Evolutionary conservation across 345 rosid species (phyloP).

Genomic region (Microthlaspi erraticum): DNA sequence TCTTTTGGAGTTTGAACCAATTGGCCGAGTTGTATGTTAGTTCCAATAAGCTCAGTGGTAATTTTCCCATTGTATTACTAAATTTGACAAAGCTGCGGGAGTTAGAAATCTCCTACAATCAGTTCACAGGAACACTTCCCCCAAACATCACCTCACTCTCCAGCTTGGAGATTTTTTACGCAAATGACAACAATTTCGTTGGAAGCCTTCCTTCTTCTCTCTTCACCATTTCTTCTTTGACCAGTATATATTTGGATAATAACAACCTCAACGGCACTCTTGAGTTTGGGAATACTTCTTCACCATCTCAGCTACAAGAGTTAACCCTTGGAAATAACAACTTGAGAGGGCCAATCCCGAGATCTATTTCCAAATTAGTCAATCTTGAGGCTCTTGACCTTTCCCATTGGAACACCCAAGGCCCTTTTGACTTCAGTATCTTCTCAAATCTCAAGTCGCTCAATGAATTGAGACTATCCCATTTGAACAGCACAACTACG

Average conservation of each 20-base stretch:
- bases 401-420: neutral
- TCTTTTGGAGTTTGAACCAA: neutral
- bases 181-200: neutral
- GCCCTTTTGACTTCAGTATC: slow-evolving; percentile 26
- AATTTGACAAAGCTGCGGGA: neutral
- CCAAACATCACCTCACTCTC: neutral
- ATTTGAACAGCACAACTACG: slow-evolving; percentile 19
- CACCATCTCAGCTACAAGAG: neutral
- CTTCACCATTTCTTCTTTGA: neutral
- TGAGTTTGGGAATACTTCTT: neutral
- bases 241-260: fast-evolving
- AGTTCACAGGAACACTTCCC: neutral
- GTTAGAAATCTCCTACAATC: neutral
- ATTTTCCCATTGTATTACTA: neutral
- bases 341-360: slow-evolving; percentile 36
- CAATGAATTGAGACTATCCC: neutral
- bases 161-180: neutral
- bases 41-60: slow-evolving; percentile 1
- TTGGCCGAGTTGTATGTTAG: neutral
- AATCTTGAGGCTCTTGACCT: neutral
- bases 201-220: slow-evolving; percentile 12
- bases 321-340: slow-evolving; percentile 22
- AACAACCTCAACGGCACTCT: neutral
- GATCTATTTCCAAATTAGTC: slow-evolving; percentile 15
- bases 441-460: slow-evolving; percentile 19